Evolutionary conservation across 2,329 filamentous ascomycete genomes (phyloP), one percentile per base, ranked within the genome.

Genomic region (Alternaria postmessia): DNA sequence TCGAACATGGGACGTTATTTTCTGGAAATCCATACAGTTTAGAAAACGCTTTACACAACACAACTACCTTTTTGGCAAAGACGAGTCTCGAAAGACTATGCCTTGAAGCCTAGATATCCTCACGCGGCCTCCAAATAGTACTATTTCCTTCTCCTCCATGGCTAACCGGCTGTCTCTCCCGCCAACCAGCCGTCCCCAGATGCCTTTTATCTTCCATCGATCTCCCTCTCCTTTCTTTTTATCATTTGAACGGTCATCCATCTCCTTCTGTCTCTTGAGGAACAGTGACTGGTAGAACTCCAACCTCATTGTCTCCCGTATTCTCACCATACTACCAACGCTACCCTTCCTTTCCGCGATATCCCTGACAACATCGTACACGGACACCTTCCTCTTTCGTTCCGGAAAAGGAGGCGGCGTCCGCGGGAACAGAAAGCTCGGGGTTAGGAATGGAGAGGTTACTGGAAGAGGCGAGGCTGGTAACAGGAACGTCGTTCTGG

Each of bases 341-440:
- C 56, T 60, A 11, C 43, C 36, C 26, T 56, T 60, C 11, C 46
- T 44, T n/a, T 34, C 46, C 14, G 36, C 14, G 14, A 46, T 32
- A 8, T 38, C 20, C 20, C n/a, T 20, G 9, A 47, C 39, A 9
- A 39, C 28, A 16, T 47, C 20, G 12, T 34, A 52, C 7, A 48
- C 20, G 5, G 32, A 57, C 14, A 18, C 12, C 7, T 28, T 22
- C 12, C 52, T 53, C n/a, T 28, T 26, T 16, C 14, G 12, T n/a
- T 20, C 14, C 0, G 57, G 54, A 11, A 53, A 55, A 46, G 48
- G 54, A 14, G 64, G 61, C 18, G 64, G 61, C 39, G 59, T 61
- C 2, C 66, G 62, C 14, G 62, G 66, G 41, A 44, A 57, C 48
- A 68, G 22, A 44, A 64, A 70, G 7, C 51, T 51, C 4, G 64